Evolutionary conservation across 2,329 filamentous ascomycete genomes (phyloP), one percentile per base, ranked within the genome.

Genomic region (Lasiodiplodia gonubiensis): DNA sequence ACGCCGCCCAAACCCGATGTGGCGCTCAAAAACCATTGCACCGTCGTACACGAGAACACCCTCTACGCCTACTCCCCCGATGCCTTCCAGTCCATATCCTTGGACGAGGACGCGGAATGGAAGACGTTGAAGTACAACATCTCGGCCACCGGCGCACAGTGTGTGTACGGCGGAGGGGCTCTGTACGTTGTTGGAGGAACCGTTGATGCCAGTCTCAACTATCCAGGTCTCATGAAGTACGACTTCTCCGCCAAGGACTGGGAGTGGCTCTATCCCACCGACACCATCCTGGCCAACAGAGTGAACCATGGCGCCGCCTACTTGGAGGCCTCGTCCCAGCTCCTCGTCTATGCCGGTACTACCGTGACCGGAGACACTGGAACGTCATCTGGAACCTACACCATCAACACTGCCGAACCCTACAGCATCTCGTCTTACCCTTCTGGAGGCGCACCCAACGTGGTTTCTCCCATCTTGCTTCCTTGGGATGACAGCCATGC

Each of bases 101-200:
- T 98, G 70, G 80, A 86, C 70, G 79, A 88, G 71, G 91, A 91
- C 61, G 91, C 88, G 59, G 80, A 87, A 80, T 97, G 94, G 94
- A 82, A 86, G 70, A 76, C 84, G 71, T 78, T 95, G 71, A 74
- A 84, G 0, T 85, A 85, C 76, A 92, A 92, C 59, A 85, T 89
- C 69, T 82, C 88, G 21, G 91, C 97, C 25, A 88, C 87, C 1
- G 92, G 91, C 54, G 92, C 87, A 49, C 88, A 88, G 7, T 98
- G 94, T 79, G 90, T 97, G 25, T 89, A 89, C 66, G 89, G 89
- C 46, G 86, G 85, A 27, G 84, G 90, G 4, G 90, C 86, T 30
- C 84, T 97, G 35, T 97, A 90, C 75, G 85, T 97, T 55, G 88
- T 98, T 46, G 94, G 94, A 72, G 94, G 94, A 65, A 54, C 39